A percentile compares a stretch with the other conserved stretches of the same genome.
Evolutionary conservation across 257 asterid genomes (phyloP).

Genomic region (Capsicum baccatum): DNA sequence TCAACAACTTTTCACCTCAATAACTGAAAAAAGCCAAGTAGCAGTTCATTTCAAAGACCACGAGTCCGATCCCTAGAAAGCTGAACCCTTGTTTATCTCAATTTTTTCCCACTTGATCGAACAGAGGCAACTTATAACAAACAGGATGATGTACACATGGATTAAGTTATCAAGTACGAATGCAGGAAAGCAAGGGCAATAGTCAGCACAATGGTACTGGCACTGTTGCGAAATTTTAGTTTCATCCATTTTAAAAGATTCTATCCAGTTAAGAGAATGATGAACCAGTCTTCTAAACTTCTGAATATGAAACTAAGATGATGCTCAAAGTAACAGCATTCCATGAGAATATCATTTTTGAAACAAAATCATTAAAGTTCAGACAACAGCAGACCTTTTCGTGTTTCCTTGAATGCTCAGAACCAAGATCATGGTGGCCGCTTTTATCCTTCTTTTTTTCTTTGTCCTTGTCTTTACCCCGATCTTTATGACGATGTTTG

Average conservation of each 20-base stretch:
- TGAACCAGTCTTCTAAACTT: background rate
- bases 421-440: constrained; percentile 81
- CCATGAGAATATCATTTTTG: constrained; percentile 29
- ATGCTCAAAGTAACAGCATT: background rate
- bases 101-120: background rate
- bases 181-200: constrained; percentile 11
- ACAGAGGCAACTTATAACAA: background rate
- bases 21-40: background rate
- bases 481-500: constrained; percentile 95
- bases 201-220: background rate
- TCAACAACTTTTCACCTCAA: background rate
- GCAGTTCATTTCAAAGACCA: background rate
- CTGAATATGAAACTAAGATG: background rate
- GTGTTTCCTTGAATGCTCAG: constrained; percentile 78
- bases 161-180: background rate
- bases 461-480: constrained; percentile 94
- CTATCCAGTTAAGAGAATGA: background rate
- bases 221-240: background rate
- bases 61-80: background rate
- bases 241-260: background rate
- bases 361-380: constrained; percentile 35
- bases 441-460: constrained; percentile 87
- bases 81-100: background rate
- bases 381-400: constrained; percentile 62
- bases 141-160: constrained; percentile 6